Percentiles rank a stretch among this genome's conserved stretches.
Conservation (phyloP, 768 basidiomycete species). For the Phlegmacium glaucopus region DNA sequence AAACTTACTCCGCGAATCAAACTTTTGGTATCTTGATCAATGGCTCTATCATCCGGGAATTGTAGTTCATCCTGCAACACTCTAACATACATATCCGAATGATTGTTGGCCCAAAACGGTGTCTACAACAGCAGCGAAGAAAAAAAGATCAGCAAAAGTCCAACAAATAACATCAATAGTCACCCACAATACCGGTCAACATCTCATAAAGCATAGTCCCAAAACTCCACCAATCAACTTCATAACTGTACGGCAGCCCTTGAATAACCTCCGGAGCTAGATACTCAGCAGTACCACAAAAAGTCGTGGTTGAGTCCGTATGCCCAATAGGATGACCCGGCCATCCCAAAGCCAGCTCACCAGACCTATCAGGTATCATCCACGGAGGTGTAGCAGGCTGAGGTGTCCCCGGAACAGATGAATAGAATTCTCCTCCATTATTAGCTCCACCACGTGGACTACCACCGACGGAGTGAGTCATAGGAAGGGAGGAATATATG, state of each 20-base stretch:
- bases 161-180: slow-evolving; percentile 21
- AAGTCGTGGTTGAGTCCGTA: slow-evolving; percentile 75
- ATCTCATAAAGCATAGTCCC: slow-evolving; percentile 98
- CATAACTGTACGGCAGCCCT: slow-evolving; percentile 85
- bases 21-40: slow-evolving; percentile 94
- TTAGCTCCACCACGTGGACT: slow-evolving; percentile 30
- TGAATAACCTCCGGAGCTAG: slow-evolving; percentile 96
- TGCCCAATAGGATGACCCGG: slow-evolving; percentile 45
- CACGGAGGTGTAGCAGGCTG: slow-evolving; percentile 62
- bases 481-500: slow-evolving; percentile 44
- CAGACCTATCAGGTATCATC: slow-evolving; percentile 65
- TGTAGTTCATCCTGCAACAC: slow-evolving; percentile 87
- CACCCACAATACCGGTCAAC: slow-evolving; percentile 91
- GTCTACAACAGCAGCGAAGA: slow-evolving; percentile 48
- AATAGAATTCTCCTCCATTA: slow-evolving; percentile 42
- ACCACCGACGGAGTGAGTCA: slow-evolving; percentile 59
- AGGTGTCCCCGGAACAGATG: slow-evolving; percentile 42
- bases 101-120: slow-evolving; percentile 90
- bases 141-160: slow-evolving; percentile 8
- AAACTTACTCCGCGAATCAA: slow-evolving; percentile 86
- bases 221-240: slow-evolving; percentile 98
- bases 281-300: slow-evolving; percentile 96
- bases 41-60: slow-evolving; percentile 88
- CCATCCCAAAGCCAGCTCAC: slow-evolving; percentile 56
- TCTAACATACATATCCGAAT: slow-evolving; percentile 92